A percentile compares a stretch with the other conserved stretches of the same genome.
Evolutionary conservation across 768 basidiomycete species (phyloP).

Genomic region (Pulveroboletus frians): DNA sequence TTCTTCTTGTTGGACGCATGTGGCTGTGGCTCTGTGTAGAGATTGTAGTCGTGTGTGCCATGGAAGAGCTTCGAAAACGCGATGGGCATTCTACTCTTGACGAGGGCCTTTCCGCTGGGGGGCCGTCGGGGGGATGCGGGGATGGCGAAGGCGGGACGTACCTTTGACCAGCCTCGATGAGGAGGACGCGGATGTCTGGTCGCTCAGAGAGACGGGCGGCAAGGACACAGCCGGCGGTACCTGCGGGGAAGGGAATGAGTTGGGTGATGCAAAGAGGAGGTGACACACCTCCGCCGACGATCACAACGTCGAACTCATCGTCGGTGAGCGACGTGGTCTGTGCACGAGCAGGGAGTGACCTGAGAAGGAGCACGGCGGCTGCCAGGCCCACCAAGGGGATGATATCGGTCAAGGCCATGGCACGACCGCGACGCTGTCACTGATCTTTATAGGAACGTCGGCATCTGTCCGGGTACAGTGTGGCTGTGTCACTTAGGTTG

Average conservation of each 20-base stretch:
- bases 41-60: constrained; percentile 45
- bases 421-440: too few species aligned
- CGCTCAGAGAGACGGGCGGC: constrained; percentile 42
- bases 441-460: too few species aligned
- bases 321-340: neutral
- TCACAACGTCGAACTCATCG: constrained; percentile 35
- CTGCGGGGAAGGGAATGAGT: constrained; percentile 12
- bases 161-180: constrained; percentile 45
- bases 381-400: neutral
- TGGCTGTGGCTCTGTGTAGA: constrained; percentile 54
- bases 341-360: neutral
- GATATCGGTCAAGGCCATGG: neutral
- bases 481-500: constrained; percentile 19
- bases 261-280: accelerated
- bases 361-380: neutral
- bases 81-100: constrained; percentile 41
- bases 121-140: neutral
- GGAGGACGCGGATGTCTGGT: constrained; percentile 32
- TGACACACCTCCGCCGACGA: constrained; percentile 49
- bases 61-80: constrained; percentile 40
- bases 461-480: too few species aligned
- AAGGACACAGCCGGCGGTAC: constrained; percentile 42
- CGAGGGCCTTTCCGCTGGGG: constrained; percentile 40
- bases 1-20: constrained; percentile 42
- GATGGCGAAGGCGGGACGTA: constrained; percentile 15